These are phyloP conservation scores for Rhododendron williamsianum DNA, from an alignment of 148 eudicot genomes.

Conservation along the genomic window DNA sequence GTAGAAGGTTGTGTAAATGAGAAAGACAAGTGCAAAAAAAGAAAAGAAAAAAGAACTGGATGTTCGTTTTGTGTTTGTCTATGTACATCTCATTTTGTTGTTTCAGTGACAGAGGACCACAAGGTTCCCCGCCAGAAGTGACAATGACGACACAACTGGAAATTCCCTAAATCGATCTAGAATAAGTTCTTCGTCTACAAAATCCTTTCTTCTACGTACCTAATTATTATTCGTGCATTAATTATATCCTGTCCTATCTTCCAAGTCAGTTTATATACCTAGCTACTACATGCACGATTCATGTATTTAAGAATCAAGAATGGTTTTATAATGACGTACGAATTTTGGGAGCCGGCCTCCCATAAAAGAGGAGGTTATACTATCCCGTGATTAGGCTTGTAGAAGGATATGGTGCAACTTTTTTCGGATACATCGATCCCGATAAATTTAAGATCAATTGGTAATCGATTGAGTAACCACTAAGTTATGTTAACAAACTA, in stretches of 20 bases:
- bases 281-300: not conserved
- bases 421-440: too few species aligned
- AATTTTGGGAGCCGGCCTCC: not conserved
- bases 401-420: too few species aligned
- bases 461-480: too few species aligned
- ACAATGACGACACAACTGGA: not conserved
- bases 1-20: too few species aligned
- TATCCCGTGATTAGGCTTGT: not conserved
- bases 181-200: not conserved
- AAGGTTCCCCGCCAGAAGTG: not conserved
- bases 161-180: not conserved
- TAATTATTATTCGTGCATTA: not conserved
- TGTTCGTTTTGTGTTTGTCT: too few species aligned
- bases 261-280: not conserved
- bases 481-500: too few species aligned
- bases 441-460: too few species aligned
- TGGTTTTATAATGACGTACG: not conserved
- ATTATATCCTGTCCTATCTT: not conserved
- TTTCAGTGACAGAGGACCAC: not conserved
- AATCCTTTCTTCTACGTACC: not conserved
- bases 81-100: not conserved
- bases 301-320: not conserved
- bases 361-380: not conserved
- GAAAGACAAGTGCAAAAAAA: too few species aligned
- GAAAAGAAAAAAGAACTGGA: too few species aligned